Evolutionary conservation across 148 eudicot genomes (phyloP).

Genomic region (Chenopodium album): DNA sequence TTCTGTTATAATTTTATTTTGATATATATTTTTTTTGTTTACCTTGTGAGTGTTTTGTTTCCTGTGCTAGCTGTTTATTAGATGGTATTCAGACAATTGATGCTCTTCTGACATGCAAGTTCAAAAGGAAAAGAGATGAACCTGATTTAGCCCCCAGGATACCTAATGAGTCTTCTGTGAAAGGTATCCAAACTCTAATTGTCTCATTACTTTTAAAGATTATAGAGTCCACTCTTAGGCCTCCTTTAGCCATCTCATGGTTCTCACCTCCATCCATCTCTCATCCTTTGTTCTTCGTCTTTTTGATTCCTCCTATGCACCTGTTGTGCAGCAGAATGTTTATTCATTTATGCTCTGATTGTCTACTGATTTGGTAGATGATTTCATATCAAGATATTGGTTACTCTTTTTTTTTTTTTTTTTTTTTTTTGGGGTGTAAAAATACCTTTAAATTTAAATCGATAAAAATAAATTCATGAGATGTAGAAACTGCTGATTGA

Average conservation of each 20-base stretch:
- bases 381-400: not conserved
- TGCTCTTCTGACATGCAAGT: slow-evolving; percentile 82
- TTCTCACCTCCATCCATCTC: not conserved
- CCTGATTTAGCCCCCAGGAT: slow-evolving; percentile 37
- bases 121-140: slow-evolving; percentile 78
- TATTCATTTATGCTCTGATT: not conserved
- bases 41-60: slow-evolving; percentile 29
- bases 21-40: slow-evolving; percentile 1
- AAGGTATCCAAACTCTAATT: slow-evolving; percentile 41
- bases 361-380: not conserved
- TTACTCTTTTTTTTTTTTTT: too few species aligned
- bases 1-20: slow-evolving; percentile 7
- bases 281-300: not conserved
- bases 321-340: not conserved
- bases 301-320: not conserved
- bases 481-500: not conserved
- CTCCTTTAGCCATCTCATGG: not conserved
- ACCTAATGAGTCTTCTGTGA: slow-evolving; percentile 40
- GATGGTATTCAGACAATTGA: slow-evolving; percentile 93
- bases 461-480: not conserved
- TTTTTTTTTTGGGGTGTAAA: too few species aligned
- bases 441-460: too few species aligned
- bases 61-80: slow-evolving; percentile 81
- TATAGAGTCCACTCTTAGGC: not conserved
- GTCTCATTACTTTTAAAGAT: not conserved